Percentiles rank a stretch among this genome's conserved stretches.
These are phyloP conservation scores for Punctularia strigosozonata DNA, from an alignment of 768 basidiomycete genomes.

Conservation along the genomic window DNA sequence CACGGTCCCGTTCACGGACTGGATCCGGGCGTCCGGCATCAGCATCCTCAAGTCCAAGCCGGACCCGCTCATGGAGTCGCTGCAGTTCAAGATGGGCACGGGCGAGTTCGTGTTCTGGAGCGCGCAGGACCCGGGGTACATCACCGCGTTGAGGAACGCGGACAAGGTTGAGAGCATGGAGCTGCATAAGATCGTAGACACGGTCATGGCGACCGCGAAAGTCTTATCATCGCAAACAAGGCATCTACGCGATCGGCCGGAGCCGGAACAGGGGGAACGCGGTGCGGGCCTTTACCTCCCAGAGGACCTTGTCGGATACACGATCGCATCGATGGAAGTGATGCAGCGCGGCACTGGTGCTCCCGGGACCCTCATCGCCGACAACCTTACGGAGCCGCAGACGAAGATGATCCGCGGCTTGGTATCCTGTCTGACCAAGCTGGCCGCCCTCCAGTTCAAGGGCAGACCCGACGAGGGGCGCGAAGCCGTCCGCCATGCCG, in stretches of 20 bases:
- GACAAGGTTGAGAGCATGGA: constrained; percentile 45
- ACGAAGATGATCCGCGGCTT: constrained; percentile 68
- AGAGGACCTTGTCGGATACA: constrained; percentile 85
- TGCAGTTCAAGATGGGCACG: constrained; percentile 70
- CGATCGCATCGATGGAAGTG: constrained; percentile 71
- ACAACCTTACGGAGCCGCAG: constrained; percentile 70
- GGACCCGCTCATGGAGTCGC: constrained; percentile 54
- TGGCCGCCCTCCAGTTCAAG: constrained; percentile 60
- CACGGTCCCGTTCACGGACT: constrained; percentile 63
- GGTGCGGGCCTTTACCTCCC: constrained; percentile 86
- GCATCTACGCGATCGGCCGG: constrained; percentile 67
- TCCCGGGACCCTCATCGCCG: constrained; percentile 43
- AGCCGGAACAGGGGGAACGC: constrained; percentile 60
- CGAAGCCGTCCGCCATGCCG: constrained; percentile 69
- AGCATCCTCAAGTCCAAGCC: constrained; percentile 79
- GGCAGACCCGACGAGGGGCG: constrained; percentile 61
- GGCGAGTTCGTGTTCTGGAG: constrained; percentile 88
- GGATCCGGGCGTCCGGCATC: constrained; percentile 84
- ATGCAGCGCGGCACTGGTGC: constrained; percentile 57
- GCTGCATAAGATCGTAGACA: constrained; percentile 75
- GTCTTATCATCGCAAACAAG: constrained; percentile 77
- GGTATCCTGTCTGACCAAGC: constrained; percentile 52
- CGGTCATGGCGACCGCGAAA: constrained; percentile 67
- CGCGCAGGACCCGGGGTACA: constrained; percentile 67
- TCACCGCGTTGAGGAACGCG: constrained; percentile 36